Evolutionary conservation across 2,329 filamentous ascomycete species (phyloP).

Genomic region (Cytospora piceae): DNA sequence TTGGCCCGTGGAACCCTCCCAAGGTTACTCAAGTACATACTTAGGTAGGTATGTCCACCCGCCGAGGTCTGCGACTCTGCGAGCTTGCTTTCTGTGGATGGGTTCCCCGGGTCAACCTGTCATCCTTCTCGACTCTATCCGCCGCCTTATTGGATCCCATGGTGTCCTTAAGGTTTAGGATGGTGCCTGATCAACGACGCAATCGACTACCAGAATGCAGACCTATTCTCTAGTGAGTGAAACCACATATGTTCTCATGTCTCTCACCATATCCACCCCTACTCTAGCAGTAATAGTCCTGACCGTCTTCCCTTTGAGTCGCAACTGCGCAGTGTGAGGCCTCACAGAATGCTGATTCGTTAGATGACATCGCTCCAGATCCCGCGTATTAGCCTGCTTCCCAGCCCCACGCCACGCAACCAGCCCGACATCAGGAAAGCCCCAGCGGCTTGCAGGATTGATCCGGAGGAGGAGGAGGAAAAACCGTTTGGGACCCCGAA

Average conservation of each 20-base stretch:
- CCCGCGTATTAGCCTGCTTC: slow-evolving; percentile 8
- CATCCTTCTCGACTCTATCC: too few relatives aligned
- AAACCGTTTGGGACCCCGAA: not conserved
- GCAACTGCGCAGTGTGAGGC: slow-evolving; percentile 9
- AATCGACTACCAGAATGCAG: too few relatives aligned
- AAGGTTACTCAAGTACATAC: too few relatives aligned
- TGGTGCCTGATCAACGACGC: too few relatives aligned
- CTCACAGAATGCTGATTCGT: slow-evolving; percentile 13
- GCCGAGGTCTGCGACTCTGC: too few relatives aligned
- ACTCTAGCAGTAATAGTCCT: slow-evolving; percentile 10
- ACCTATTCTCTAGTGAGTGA: slow-evolving; percentile 13
- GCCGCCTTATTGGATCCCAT: too few relatives aligned
- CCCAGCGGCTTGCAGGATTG: slow-evolving; percentile 17
- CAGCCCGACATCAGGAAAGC: slow-evolving; percentile 7
- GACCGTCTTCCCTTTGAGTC: not conserved
- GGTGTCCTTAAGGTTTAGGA: too few relatives aligned
- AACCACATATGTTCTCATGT: slow-evolving; percentile 11
- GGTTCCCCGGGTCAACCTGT: too few relatives aligned
- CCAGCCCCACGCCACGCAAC: slow-evolving; percentile 13
- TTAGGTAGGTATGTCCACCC: too few relatives aligned
- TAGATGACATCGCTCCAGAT: slow-evolving; percentile 8
- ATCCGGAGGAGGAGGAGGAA: slow-evolving; percentile 13
- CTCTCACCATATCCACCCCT: slow-evolving; percentile 3
- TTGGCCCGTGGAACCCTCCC: too few relatives aligned
- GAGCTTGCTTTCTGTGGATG: too few relatives aligned